These are phyloP conservation scores for Neoconidiobolus thromboides DNA, from an alignment of 371 early-diverging fungal species.

Conservation along the genomic window DNA sequence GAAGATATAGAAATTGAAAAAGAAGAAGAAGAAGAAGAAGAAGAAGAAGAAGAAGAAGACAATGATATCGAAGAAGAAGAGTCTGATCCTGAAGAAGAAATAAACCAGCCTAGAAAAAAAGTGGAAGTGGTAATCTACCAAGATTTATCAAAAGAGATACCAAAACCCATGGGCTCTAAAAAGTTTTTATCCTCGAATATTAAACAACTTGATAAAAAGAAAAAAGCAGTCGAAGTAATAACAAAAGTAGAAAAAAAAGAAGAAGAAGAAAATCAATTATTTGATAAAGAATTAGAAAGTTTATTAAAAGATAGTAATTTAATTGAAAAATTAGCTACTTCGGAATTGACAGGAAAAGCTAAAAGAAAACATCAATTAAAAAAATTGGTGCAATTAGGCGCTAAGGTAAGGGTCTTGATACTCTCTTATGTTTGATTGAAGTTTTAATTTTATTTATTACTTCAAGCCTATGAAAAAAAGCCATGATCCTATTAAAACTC, in stretches of 20 bases:
- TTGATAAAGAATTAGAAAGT: constrained; percentile 24
- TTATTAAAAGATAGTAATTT: constrained; percentile 20
- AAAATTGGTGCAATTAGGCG: not conserved
- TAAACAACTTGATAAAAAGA: too few species aligned
- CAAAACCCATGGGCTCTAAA: too few species aligned
- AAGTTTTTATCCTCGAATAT: too few species aligned
- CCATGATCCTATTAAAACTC: not conserved
- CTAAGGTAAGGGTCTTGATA: not conserved
- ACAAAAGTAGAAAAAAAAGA: not conserved
- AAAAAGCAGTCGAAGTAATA: not conserved
- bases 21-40: too few species aligned
- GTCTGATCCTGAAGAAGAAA: too few species aligned
- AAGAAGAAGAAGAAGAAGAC: too few species aligned
- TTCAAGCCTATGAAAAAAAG: not conserved
- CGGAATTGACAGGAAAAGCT: not conserved
- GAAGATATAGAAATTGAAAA: too few species aligned
- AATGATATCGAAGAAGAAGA: too few species aligned
- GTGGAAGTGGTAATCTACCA: too few species aligned
- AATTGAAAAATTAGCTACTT: constrained; percentile 19
- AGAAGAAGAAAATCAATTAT: constrained; percentile 11
- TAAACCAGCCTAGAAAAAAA: too few species aligned
- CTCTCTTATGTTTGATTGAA: not conserved
- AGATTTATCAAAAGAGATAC: too few species aligned
- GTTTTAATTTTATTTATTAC: not conserved
- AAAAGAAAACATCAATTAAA: not conserved